These are phyloP conservation scores for Sordariomycetes sp. DNA, from an alignment of 2,329 filamentous ascomycete genomes.

Conservation along the genomic window DNA sequence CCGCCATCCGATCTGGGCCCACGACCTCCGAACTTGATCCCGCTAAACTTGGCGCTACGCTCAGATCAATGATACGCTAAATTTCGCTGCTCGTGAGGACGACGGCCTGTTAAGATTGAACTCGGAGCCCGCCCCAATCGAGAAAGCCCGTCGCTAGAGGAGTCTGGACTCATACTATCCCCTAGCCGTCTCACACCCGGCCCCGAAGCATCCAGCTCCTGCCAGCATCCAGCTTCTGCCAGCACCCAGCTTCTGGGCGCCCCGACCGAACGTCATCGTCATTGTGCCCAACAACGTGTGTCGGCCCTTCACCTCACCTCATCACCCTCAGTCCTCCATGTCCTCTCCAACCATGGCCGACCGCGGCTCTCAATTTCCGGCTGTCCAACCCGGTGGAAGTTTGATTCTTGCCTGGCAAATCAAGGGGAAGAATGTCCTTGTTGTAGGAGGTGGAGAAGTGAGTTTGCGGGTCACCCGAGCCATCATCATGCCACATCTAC, in stretches of 20 bases:
- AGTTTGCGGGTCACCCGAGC: slow-evolving; percentile 13
- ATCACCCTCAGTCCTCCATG: not conserved
- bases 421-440: slow-evolving; percentile 76
- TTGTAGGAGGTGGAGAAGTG: slow-evolving; percentile 92
- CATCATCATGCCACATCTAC: not conserved
- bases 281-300: not conserved
- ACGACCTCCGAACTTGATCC: not conserved
- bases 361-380: slow-evolving; percentile 48
- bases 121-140: too few species aligned
- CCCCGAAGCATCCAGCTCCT: too few species aligned
- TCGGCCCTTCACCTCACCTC: not conserved
- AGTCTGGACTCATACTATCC: too few species aligned
- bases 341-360: slow-evolving; percentile 2
- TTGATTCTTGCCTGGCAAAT: slow-evolving; percentile 95
- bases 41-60: too few species aligned
- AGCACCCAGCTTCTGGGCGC: not conserved
- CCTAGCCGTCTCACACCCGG: too few species aligned
- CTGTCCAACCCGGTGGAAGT: slow-evolving; percentile 82
- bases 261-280: not conserved
- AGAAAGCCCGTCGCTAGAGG: too few species aligned
- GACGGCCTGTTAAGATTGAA: too few species aligned
- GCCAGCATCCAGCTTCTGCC: too few species aligned
- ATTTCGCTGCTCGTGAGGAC: too few species aligned
- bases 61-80: too few species aligned
- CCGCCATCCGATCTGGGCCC: not conserved